Conservation (phyloP, 192 early-diverging fungal species). For the Entophlyctis luteolus region DNA sequence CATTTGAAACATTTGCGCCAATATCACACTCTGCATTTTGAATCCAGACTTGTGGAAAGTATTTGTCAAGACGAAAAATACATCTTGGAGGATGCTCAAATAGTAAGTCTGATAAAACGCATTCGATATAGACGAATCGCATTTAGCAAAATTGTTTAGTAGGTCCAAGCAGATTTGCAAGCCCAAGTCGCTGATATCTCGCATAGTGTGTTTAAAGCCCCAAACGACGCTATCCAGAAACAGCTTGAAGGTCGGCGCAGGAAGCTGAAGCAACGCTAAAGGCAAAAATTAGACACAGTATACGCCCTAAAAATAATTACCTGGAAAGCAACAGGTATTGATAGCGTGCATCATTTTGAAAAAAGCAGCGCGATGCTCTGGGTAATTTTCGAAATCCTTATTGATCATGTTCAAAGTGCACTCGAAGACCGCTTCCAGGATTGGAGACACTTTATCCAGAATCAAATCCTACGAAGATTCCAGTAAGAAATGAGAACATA, state of each 20-base stretch:
- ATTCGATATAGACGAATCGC: slow-evolving; percentile 71
- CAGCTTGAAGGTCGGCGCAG: slow-evolving; percentile 81
- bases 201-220: slow-evolving; percentile 98
- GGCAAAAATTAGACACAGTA: slow-evolving; percentile 8
- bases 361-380: slow-evolving; percentile 93
- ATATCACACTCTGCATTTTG: slow-evolving; percentile 83
- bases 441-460: slow-evolving; percentile 75
- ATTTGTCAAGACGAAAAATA: slow-evolving; percentile 95
- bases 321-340: slow-evolving; percentile 85
- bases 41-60: slow-evolving; percentile 98
- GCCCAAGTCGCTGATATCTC: slow-evolving; percentile 91
- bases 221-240: slow-evolving; percentile 94
- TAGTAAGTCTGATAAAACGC: slow-evolving; percentile 91
- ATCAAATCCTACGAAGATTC: slow-evolving; percentile 56
- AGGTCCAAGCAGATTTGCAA: slow-evolving; percentile 83
- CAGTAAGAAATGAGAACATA: background rate
- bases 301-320: slow-evolving; percentile 35
- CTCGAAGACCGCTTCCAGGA: slow-evolving; percentile 93
- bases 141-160: slow-evolving; percentile 75
- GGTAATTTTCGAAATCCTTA: slow-evolving; percentile 96
- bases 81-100: slow-evolving; percentile 85
- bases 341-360: slow-evolving; percentile 91
- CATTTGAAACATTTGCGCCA: slow-evolving; percentile 84
- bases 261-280: slow-evolving; percentile 75
- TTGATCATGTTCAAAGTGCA: slow-evolving; percentile 99